Percentiles rank a stretch among this genome's conserved stretches.
Evolutionary conservation across 257 asterid species (phyloP).

Genomic region (Petrea volubilis): DNA sequence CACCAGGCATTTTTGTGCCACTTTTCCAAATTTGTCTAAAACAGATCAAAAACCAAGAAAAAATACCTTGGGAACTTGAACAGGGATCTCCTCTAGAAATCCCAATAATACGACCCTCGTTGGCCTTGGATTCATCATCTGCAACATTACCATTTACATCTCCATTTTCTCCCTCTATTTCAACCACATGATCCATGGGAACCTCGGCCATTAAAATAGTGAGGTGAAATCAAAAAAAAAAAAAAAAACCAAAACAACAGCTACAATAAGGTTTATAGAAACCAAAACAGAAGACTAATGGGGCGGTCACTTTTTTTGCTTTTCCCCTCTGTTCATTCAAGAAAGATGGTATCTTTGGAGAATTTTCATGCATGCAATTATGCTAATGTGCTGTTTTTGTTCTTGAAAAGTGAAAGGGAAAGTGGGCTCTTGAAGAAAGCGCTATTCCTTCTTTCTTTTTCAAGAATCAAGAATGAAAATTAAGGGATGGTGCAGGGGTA

Average conservation of each 20-base stretch:
- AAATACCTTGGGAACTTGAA: slow-evolving; percentile 40
- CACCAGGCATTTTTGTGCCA: slow-evolving; percentile 23
- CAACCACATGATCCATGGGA: slow-evolving; percentile 37
- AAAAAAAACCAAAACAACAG: neutral
- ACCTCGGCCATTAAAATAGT: slow-evolving; percentile 37
- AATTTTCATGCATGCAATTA: slow-evolving; percentile 41
- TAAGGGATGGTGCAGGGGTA: neutral
- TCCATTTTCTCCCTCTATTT: slow-evolving; percentile 39
- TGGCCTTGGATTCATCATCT: slow-evolving; percentile 18
- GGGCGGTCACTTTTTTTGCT: slow-evolving; percentile 3
- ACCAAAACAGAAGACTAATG: neutral
- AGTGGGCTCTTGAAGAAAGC: slow-evolving; percentile 18
- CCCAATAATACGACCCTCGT: slow-evolving; percentile 28
- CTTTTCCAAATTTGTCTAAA: neutral
- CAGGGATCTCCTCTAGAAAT: slow-evolving; percentile 29
- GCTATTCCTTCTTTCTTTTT: neutral
- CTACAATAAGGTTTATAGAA: neutral
- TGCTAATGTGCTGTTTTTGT: slow-evolving; percentile 25
- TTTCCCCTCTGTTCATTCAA: neutral
- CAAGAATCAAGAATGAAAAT: neutral
- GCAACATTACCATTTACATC: slow-evolving; percentile 9
- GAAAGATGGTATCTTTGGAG: slow-evolving; percentile 23
- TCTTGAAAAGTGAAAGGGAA: slow-evolving; percentile 5
- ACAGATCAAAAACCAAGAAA: slow-evolving; percentile 26
- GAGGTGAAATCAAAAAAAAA: neutral